Evolutionary conservation across 768 basidiomycete species (phyloP), one percentile per base, ranked within the genome.

Genomic region (Cystobasidium onofrii): DNA sequence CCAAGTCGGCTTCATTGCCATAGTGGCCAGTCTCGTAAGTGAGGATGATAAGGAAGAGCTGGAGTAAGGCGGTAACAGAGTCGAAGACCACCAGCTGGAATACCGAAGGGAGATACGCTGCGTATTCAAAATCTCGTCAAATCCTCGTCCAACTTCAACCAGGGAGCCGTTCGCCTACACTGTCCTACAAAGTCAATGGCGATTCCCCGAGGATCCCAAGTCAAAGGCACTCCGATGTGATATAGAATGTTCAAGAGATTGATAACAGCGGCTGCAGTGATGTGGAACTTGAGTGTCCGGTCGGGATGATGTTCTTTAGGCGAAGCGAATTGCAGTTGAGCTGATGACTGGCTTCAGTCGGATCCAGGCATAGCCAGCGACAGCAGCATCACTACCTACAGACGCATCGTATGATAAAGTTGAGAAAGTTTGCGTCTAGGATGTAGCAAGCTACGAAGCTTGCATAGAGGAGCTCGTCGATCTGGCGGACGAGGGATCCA

Each of bases 301-400:
- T 71, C 69, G 13, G 69, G 69, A 39, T 71, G 69, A 36, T 71
- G 69, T 36, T 33, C 43, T 44, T 71, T 71, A 27, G 69, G 69
- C 3, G 29, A 23, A 34, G 52, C 12, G 69, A 57, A 71, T 44
- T 71, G 69, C 55, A 44, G 29, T 36, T 71, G 69, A 12, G 69
- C 69, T 71, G 57, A 3, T 12, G 39, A 6, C 15, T 39, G 39
- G 15, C 39, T 39, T 39, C 39, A 39, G 39, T 39, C 39, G 39
- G 15, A 39, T 6, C 39, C 6, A 39, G 7, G 39, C 39, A 15
- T 15, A 39, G 15, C 7, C 52, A 54, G 52, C 52, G 27, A 54
- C 18, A 54, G 6, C 39, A 39, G 13, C 29, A 18, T 6, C 29
- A 15, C 4, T 4, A 71, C 69, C 29, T 60, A 71, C 69, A 31